phyloP scores from a whole-genome alignment of 208 protist genomes.

The Porcisia deanei region DNA sequence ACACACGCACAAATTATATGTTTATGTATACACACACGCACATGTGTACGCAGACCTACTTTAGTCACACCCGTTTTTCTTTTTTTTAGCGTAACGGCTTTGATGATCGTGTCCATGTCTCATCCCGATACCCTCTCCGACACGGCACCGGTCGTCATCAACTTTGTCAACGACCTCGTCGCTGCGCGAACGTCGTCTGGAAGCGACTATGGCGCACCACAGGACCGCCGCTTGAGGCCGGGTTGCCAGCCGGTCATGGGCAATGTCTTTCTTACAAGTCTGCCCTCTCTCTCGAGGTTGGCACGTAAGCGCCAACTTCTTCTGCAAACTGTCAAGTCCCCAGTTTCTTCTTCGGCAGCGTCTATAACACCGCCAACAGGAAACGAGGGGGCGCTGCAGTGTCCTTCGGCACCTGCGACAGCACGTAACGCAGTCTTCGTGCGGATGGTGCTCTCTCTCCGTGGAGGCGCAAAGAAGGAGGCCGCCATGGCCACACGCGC shows the following conservation, averaged over 20 bases:
- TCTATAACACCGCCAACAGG: background rate
- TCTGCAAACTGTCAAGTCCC: background rate
- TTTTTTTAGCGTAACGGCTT: background rate
- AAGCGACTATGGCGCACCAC: background rate
- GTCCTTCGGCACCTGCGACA: background rate
- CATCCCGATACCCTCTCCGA: slow-evolving; percentile 12
- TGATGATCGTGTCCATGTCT: slow-evolving; percentile 1
- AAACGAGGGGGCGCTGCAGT: background rate
- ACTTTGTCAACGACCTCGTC: slow-evolving; percentile 3
- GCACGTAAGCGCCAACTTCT: slow-evolving; percentile 23
- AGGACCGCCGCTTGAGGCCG: background rate
- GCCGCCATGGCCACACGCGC: background rate
- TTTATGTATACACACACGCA: background rate
- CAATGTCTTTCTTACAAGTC: slow-evolving; percentile 18
- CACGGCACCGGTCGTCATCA: slow-evolving; percentile 19
- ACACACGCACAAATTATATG: background rate
- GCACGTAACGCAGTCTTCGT: slow-evolving; percentile 7
- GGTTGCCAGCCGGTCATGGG: background rate
- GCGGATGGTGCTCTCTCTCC: slow-evolving; percentile 24
- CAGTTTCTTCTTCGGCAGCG: background rate
- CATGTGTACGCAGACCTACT: background rate
- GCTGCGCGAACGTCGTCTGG: background rate
- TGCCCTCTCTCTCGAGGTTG: slow-evolving; percentile 14
- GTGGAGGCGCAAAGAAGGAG: background rate
- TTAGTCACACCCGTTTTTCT: background rate